These are phyloP conservation scores for Phytophthora quininea DNA, from an alignment of 352 stramenopile species.

Conservation along the genomic window DNA sequence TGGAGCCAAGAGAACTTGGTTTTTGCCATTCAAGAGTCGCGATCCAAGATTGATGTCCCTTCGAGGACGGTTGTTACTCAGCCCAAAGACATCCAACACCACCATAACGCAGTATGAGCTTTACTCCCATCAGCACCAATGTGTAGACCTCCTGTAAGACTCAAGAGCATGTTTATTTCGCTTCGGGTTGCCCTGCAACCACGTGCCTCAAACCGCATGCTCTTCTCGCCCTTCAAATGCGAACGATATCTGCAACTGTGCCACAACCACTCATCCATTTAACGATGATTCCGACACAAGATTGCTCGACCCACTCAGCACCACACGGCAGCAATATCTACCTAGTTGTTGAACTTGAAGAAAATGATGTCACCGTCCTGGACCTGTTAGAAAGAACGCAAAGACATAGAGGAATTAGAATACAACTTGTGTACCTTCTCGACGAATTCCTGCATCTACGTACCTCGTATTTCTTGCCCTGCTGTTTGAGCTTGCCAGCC, in stretches of 20 bases:
- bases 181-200: constrained; percentile 21
- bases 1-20: background rate
- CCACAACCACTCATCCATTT: constrained; percentile 94
- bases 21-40: constrained; percentile 32
- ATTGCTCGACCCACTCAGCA: constrained; percentile 28
- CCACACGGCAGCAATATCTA: constrained; percentile 14
- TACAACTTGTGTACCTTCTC: too few species aligned
- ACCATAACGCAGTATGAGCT: background rate
- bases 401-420: background rate
- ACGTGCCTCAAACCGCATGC: constrained; percentile 23
- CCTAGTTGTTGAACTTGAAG: constrained; percentile 94
- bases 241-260: constrained; percentile 90
- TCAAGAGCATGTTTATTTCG: constrained; percentile 46
- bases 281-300: constrained; percentile 21
- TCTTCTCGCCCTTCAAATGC: constrained; percentile 18
- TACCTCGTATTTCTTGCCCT: constrained; percentile 92
- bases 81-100: constrained; percentile 8
- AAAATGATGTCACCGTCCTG: constrained; percentile 91
- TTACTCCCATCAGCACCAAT: background rate
- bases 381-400: constrained; percentile 32
- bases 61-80: constrained; percentile 25
- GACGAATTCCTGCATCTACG: background rate
- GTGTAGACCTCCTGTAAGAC: constrained; percentile 18
- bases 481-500: constrained; percentile 88
- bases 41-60: constrained; percentile 33